A percentile compares a stretch with the other conserved stretches of the same genome.
phyloP scores from a whole-genome alignment of 2,329 filamentous ascomycete species.

The Exophiala dermatitidis region DNA sequence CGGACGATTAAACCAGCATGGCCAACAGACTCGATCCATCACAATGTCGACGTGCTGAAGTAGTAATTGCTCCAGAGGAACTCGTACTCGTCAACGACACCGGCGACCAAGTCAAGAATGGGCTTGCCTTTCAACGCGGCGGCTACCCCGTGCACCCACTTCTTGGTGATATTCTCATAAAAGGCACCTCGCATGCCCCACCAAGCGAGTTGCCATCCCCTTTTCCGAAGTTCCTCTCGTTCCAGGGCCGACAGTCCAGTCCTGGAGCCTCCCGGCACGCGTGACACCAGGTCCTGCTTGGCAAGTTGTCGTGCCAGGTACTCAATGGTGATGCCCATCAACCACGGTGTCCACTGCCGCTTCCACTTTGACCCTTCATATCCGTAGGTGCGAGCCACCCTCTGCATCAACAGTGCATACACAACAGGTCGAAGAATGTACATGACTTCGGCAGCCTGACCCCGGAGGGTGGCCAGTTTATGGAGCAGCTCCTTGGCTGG shows the following conservation, averaged over 20 bases:
- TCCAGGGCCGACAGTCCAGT: conserved; percentile 76
- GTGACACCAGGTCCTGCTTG: conserved; percentile 57
- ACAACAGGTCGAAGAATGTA: conserved; percentile 84
- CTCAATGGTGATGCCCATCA: conserved; percentile 77
- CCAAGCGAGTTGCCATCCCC: conserved; percentile 88
- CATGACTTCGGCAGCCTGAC: conserved; percentile 79
- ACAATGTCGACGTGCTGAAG: conserved; percentile 62
- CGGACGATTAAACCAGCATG: too few species aligned
- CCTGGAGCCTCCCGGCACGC: conserved; percentile 58
- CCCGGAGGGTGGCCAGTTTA: conserved; percentile 58
- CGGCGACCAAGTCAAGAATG: conserved; percentile 71
- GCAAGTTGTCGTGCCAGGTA: conserved; percentile 80
- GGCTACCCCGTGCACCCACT: conserved; percentile 46
- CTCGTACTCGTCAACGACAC: conserved; percentile 90
- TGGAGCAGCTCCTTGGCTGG: conserved; percentile 82
- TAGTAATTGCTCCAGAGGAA: conserved; percentile 98
- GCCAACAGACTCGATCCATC: too few species aligned
- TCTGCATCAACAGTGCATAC: conserved; percentile 76
- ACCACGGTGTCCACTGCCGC: conserved; percentile 85
- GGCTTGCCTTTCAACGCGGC: conserved; percentile 63
- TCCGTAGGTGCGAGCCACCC: conserved; percentile 23
- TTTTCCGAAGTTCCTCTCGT: conserved; percentile 77
- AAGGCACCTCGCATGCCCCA: conserved; percentile 96
- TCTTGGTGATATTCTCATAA: conserved; percentile 76
- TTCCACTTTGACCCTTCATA: conserved; percentile 57